These are phyloP conservation scores for Bolboschoenus planiculmis DNA, from an alignment of 176 grass and related monocot genomes.

Conservation along the genomic window DNA sequence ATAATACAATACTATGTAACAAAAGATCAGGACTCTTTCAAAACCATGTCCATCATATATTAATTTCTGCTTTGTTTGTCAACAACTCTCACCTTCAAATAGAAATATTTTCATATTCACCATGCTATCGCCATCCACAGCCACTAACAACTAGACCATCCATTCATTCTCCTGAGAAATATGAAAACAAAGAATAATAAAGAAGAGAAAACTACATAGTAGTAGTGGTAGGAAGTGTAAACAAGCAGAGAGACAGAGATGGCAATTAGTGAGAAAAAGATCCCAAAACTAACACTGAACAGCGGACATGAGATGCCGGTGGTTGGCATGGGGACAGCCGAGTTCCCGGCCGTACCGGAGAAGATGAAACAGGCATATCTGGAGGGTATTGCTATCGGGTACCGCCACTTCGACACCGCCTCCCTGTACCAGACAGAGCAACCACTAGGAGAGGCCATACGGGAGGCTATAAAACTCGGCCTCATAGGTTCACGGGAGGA, in stretches of 20 bases:
- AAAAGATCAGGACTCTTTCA: too few species aligned
- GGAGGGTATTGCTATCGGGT: conserved; percentile 43
- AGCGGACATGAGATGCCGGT: conserved; percentile 35
- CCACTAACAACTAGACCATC: background rate
- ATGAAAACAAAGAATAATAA: too few species aligned
- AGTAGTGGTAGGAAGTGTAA: too few species aligned
- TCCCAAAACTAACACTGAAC: conserved; percentile 37
- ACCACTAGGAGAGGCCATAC: conserved; percentile 37
- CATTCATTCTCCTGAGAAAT: too few species aligned
- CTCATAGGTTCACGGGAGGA: conserved; percentile 41
- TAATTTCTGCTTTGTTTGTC: background rate
- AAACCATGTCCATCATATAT: too few species aligned
- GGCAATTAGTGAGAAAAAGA: background rate
- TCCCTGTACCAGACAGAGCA: conserved; percentile 30
- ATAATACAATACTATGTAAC: too few species aligned
- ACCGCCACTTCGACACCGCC: conserved; percentile 73
- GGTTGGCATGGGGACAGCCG: conserved; percentile 49
- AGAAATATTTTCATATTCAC: background rate
- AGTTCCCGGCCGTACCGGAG: background rate
- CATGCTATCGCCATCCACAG: background rate
- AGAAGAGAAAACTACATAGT: too few species aligned
- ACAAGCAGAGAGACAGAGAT: too few species aligned
- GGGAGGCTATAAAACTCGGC: conserved; percentile 27
- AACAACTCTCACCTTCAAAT: background rate
- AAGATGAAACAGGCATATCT: conserved; percentile 26